Base-by-base conservation (phyloP, 1,139 yeast species). In the Pichia sp. region DNA sequence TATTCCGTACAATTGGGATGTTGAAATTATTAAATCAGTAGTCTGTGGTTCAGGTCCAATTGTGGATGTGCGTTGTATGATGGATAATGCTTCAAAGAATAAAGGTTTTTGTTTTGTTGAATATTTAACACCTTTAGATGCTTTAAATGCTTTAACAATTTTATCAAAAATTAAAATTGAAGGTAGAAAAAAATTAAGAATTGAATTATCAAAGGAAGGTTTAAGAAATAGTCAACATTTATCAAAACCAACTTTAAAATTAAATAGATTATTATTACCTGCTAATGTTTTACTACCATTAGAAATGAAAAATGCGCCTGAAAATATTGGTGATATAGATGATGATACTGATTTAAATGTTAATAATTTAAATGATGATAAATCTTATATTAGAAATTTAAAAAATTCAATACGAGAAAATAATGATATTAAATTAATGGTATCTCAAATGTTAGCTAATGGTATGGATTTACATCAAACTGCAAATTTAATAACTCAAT, bases 31-130 rank as follows among this genome's bases (percentile, higher is more conserved):
- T 37, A 72, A 66, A 41, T 63, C 82, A 16, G 82, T 80, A 23
- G 82, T 79, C n/a, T 72, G 79, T 50, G 84, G 84, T 2, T 69
- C 81, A 6, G 86, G 86, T 2, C 70, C 71, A 24, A 73, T 80
- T 33, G 78, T 77, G 40, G 86, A 79, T 52, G 80, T 80, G 16
- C 70, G 85, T 52, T 66, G 80, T 50, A 78, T 82, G 53, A 73
- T 74, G 62, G 86, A 80, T 53, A 73, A 71, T 50, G 73, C 73
- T 20, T 79, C 82, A n/a, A 76, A 77, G 53, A 76, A 78, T 55
- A 80, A 79, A 57, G 85, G 84, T 16, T 80, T 72, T 55, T 76
- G 82, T 51, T 80, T 80, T 57, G 74, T 80, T 37, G 86, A 80
- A 59, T 80, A 78, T 55, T 67, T 58, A 3, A 59, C 65, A 22